phyloP scores from a whole-genome alignment of 768 basidiomycete species.

The Collybiopsis luxurians region DNA sequence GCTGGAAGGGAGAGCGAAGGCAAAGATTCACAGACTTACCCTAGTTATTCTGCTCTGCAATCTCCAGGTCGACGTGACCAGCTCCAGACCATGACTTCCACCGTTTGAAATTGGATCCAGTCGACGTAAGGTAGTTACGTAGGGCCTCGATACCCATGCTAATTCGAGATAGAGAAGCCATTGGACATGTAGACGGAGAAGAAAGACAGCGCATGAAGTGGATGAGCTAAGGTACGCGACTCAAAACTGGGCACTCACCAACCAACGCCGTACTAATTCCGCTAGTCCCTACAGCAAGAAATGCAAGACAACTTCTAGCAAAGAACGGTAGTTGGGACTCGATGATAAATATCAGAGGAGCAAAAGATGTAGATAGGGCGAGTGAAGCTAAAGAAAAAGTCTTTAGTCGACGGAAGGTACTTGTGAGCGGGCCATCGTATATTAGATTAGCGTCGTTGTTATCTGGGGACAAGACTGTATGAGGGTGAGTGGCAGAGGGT shows the following conservation, averaged over 20 bases:
- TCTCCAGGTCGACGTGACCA: slow-evolving; percentile 64
- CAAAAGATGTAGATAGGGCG: slow-evolving; percentile 59
- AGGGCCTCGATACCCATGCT: slow-evolving; percentile 63
- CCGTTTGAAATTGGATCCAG: slow-evolving; percentile 42
- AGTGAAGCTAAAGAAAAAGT: slow-evolving; percentile 82
- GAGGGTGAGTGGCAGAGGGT: not conserved
- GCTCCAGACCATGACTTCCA: slow-evolving; percentile 55
- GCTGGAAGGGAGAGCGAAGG: not conserved
- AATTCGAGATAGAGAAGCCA: not conserved
- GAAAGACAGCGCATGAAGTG: not conserved
- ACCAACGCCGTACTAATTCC: slow-evolving; percentile 74
- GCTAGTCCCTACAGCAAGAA: slow-evolving; percentile 70
- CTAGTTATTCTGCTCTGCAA: slow-evolving; percentile 63
- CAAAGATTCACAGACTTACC: slow-evolving; percentile 40
- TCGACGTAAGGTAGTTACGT: slow-evolving; percentile 63
- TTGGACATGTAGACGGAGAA: not conserved
- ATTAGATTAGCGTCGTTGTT: not conserved
- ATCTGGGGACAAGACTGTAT: not conserved
- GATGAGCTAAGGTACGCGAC: not conserved
- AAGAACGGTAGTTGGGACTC: slow-evolving; percentile 72
- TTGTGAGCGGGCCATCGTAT: slow-evolving; percentile 70
- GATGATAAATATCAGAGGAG: slow-evolving; percentile 80
- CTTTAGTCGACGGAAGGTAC: slow-evolving; percentile 76
- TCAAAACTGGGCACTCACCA: slow-evolving; percentile 23
- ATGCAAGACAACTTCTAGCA: slow-evolving; percentile 66